A percentile compares a stretch with the other conserved stretches of the same genome.
Evolutionary conservation across 2,329 filamentous ascomycete genomes (phyloP).

Genomic region (Ophiocordyceps camponoti-leonardi): DNA sequence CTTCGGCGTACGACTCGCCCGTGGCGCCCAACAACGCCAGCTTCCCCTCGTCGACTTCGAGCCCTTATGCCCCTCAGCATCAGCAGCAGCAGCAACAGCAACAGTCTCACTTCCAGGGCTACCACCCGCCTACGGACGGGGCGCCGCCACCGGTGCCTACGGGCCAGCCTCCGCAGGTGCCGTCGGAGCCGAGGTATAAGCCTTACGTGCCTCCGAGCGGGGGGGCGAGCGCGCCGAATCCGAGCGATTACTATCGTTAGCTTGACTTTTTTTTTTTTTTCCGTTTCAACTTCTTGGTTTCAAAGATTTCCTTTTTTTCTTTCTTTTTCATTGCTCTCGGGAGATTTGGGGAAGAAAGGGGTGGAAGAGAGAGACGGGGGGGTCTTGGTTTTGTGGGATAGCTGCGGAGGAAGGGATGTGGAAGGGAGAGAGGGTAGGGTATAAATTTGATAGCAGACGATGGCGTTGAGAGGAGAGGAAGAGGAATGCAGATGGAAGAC

Average conservation of each 20-base stretch:
- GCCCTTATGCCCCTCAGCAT: conserved; percentile 10
- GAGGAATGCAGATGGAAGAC: no score
- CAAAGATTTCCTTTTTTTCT: no score
- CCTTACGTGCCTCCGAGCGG: conserved; percentile 36
- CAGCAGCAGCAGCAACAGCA: conserved; percentile 10
- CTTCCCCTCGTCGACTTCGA: conserved; percentile 14
- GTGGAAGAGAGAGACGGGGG: background rate
- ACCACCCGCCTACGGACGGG: conserved; percentile 19
- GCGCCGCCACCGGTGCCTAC: conserved; percentile 25
- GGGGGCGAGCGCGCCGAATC: conserved; percentile 30
- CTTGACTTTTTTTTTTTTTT: background rate
- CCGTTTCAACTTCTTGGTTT: no score
- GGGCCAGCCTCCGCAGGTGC: conserved; percentile 13
- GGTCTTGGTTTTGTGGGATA: no score
- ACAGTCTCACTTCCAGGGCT: conserved; percentile 22
- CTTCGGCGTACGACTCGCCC: conserved; percentile 61
- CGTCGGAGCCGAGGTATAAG: conserved; percentile 33
- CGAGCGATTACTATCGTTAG: conserved; percentile 39
- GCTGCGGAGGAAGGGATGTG: no score
- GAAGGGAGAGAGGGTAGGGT: no score
- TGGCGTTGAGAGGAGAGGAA: no score
- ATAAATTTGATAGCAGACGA: no score
- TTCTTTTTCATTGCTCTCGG: background rate
- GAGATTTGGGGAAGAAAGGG: background rate
- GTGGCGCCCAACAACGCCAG: conserved; percentile 34